Evolutionary conservation across 129 eudicot species (phyloP), one percentile per base, ranked within the genome.

Genomic region (Ambrosia trifida): DNA sequence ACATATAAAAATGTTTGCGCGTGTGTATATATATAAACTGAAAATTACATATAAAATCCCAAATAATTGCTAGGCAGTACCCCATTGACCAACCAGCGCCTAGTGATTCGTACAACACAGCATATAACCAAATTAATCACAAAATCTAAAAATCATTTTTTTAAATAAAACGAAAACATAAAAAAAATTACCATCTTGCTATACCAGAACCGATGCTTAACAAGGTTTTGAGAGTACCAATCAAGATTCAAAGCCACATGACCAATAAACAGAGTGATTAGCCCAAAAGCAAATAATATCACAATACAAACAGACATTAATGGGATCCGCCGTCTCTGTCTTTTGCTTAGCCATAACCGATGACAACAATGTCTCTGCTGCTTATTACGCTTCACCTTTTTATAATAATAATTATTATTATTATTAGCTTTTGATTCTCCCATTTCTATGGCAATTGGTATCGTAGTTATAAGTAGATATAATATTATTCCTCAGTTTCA

Each of bases 261-360:
- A 20, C 82, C 82, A 0, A 74, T 78, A 65, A 78, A 78, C 68
- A 78, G 61, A 2, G 82, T 64, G 35, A 78, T 78, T 3, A 72
- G 6, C 46, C 82, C 82, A 17, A 78, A 66, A 32, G 72, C 44
- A 66, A 78, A 78, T 74, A 78, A 43, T 5, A 78, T 45, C 52
- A 78, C 78, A 38, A 95, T 96, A 76, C 98, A 92, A 17, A 92
- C 81, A 78, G 77, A 66, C 43, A 91, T 47, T 95, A 89, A 91
- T 32, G 89, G 65, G 65, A 87, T 60, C 73, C 81, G 81, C 75
- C 78, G 66, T 53, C 87, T 63, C 62, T 68, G 85, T 52, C 81
- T 73, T 47, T 47, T 77, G 11, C 77, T 68, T 47, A 32, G 82
- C 87, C 90, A 83, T 76, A 71, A 68, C 85, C 79, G 28, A 24